Evolutionary conservation across 345 rosid genomes (phyloP).

Genomic region (Populus ilicifolia): DNA sequence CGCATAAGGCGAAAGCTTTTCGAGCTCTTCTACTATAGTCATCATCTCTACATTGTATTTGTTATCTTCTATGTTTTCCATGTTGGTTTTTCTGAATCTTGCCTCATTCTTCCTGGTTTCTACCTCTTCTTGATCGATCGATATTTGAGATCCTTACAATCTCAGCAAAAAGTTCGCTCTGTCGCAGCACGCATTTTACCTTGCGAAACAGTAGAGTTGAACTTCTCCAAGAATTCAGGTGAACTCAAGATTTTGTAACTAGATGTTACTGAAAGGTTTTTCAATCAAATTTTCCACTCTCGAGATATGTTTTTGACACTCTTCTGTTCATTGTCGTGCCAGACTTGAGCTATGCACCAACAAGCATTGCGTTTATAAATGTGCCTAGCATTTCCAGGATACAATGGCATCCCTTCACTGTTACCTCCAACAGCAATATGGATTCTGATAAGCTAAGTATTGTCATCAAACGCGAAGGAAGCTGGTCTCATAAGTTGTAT

Average conservation of each 20-base stretch:
- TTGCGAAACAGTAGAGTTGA: conserved; percentile 16
- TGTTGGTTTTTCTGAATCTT: conserved; percentile 16
- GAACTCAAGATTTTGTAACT: neutral
- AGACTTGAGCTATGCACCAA: conserved; percentile 18
- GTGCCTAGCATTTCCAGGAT: conserved; percentile 24
- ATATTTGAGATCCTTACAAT: conserved; percentile 21
- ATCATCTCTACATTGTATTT: conserved; percentile 25
- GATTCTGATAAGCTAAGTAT: conserved; percentile 21
- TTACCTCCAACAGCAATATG: conserved; percentile 23
- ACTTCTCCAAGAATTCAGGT: conserved; percentile 23
- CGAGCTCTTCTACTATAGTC: conserved; percentile 25
- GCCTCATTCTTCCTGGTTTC: conserved; percentile 23
- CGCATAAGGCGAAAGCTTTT: conserved; percentile 21
- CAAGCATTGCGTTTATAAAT: conserved; percentile 20
- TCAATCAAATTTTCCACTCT: neutral
- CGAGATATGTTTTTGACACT: neutral
- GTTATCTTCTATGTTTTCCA: conserved; percentile 24
- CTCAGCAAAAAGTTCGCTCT: conserved; percentile 17
- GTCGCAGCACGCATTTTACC: conserved; percentile 23
- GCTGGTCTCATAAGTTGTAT: conserved; percentile 16
- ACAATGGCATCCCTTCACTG: conserved; percentile 32
- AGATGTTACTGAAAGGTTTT: neutral
- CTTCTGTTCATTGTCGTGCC: neutral
- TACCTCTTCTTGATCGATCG: conserved; percentile 27
- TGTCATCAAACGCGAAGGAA: conserved; percentile 23